Conservation (phyloP, 768 basidiomycete genomes). For the Amanita jacksonii region DNA sequence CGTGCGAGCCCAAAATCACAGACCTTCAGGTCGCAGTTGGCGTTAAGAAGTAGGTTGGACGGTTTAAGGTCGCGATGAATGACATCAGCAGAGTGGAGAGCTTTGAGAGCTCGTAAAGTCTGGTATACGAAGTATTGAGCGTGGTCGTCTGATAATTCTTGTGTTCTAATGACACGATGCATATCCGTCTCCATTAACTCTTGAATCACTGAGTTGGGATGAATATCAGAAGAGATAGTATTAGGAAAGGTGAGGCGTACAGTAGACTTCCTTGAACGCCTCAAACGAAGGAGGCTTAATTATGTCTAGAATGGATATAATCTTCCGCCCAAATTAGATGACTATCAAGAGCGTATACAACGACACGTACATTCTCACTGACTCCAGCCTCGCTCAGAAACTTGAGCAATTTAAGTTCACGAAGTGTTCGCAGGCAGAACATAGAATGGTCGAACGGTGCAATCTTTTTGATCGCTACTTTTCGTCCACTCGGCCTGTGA, state of each 20-base stretch:
- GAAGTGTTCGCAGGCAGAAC: slow-evolving; percentile 86
- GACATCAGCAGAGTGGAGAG: slow-evolving; percentile 92
- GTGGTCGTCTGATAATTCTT: slow-evolving; percentile 93
- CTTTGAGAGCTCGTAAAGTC: slow-evolving; percentile 91
- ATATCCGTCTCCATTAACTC: slow-evolving; percentile 95
- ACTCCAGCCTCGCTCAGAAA: slow-evolving; percentile 83
- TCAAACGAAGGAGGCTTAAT: slow-evolving; percentile 74
- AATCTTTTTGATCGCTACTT: slow-evolving; percentile 97
- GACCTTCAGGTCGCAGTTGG: slow-evolving; percentile 93
- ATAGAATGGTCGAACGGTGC: slow-evolving; percentile 93
- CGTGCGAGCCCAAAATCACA: slow-evolving; percentile 93
- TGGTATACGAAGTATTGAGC: slow-evolving; percentile 93
- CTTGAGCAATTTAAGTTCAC: slow-evolving; percentile 77
- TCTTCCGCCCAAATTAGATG: slow-evolving; percentile 31
- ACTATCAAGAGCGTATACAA: slow-evolving; percentile 1
- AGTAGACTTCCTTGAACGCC: slow-evolving; percentile 80
- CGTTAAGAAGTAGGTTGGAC: slow-evolving; percentile 93
- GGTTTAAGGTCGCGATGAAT: slow-evolving; percentile 97
- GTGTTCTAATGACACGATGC: slow-evolving; percentile 93
- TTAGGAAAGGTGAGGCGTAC: slow-evolving; percentile 27
- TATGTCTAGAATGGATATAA: slow-evolving; percentile 86
- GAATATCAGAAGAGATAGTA: background rate
- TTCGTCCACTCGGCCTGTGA: slow-evolving; percentile 77
- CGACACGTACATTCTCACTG: slow-evolving; percentile 65
- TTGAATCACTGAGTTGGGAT: slow-evolving; percentile 54